phyloP scores from a whole-genome alignment of 345 rosid species.

The Salix suchowensis region DNA sequence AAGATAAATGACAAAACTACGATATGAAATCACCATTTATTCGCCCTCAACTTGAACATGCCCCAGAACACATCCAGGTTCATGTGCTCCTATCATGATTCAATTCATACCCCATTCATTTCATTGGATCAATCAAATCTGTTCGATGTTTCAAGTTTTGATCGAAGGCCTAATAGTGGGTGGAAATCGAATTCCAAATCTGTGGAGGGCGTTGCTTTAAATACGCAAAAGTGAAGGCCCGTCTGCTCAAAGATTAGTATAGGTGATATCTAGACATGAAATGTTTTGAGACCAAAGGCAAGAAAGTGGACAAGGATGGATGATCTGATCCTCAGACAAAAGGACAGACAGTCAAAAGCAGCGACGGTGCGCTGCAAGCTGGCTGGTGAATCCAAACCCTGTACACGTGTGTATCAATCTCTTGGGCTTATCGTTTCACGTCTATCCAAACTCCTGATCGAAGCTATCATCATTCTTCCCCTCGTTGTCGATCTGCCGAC shows the following conservation, averaged over 20 bases:
- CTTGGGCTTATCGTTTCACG: background rate
- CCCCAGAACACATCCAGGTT: slow-evolving; percentile 9
- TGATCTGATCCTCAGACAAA: background rate
- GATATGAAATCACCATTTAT: background rate
- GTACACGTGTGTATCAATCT: slow-evolving; percentile 8
- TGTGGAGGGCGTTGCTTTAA: no score
- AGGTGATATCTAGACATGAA: background rate
- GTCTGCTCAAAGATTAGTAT: no score
- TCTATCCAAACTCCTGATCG: background rate
- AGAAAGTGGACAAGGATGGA: background rate
- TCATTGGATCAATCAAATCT: no score
- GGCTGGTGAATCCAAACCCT: background rate
- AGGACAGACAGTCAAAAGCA: slow-evolving; percentile 10
- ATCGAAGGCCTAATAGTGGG: no score
- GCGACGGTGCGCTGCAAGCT: slow-evolving; percentile 36
- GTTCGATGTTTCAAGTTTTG: no score
- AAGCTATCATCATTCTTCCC: background rate
- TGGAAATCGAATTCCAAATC: no score
- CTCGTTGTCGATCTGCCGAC: background rate
- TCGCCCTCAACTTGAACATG: background rate
- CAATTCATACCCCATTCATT: no score
- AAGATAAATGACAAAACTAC: slow-evolving; percentile 2
- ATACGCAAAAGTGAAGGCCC: no score
- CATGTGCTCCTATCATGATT: background rate
- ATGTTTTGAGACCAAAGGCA: no score